Evolutionary conservation across 2,329 filamentous ascomycete genomes (phyloP), one percentile per base, ranked within the genome.

Genomic region (Fusarium albosuccineum): DNA sequence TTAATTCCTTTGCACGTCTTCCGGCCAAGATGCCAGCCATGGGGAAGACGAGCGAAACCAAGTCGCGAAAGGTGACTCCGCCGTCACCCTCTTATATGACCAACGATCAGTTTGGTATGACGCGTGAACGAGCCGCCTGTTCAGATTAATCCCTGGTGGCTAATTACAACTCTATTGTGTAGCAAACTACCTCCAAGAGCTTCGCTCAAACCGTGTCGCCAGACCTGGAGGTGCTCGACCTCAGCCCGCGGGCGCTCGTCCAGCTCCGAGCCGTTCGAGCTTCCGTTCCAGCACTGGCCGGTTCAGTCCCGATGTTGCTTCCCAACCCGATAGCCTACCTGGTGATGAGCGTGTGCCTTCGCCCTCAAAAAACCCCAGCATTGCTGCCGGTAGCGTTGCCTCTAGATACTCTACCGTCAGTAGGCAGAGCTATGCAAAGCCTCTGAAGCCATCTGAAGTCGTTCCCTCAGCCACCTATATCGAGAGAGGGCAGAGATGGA

Each of bases 151-250:
- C 22, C 42, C 49, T 51, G 37, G 50, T 70, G 34, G 57, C 72
- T 74, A 70, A 75, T 62, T 50, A 33, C 40, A 33, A 34, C 39
- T 60, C 49, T 57, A 27, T 40, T 54, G 39, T 67, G 63, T 79
- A 93, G 91, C 89, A 68, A 83, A 84, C 62, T 94, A 93, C 77
- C 86, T 94, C 36, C 84, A 89, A 70, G 87, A 90, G 69, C 85
- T 95, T 36, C 89, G 92, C 70, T 87, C 85, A 70, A 91, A 87
- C 77, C 88, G 90, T 52, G 82, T 88, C 57, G 83, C 86, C 36
- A 86, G 92, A 57, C 92, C 92, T 9, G 90, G 88, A 58, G 91
- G 92, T 64, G 90, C 91, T 50, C 85, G 92, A 67, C 91, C 91
- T 62, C 85, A 85, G 56, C 86, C 86, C 22, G 74, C 79, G 36